Conservation (phyloP, 495 filamentous ascomycete species). For the Chaetomidium leptoderma region DNA sequence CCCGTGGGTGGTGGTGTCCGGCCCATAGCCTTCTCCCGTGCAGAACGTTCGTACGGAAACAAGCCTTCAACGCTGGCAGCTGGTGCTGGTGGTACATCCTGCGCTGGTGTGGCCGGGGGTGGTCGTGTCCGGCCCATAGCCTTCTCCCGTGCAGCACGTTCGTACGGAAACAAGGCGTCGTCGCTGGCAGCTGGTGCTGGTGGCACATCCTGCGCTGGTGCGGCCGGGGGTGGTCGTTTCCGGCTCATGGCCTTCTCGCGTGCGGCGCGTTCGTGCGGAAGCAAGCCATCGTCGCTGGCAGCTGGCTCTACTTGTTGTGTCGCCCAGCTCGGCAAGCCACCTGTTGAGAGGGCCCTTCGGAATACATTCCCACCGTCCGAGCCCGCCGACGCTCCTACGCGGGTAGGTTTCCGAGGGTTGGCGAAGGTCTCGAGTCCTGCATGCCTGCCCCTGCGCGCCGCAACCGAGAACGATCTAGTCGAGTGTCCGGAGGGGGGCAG, state of each 20-base stretch:
- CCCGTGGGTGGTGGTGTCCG: background rate
- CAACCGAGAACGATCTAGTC: background rate
- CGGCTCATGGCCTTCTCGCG: background rate
- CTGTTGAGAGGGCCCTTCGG: background rate
- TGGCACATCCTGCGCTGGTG: too few species aligned
- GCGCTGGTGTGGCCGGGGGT: background rate
- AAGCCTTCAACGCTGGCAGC: background rate
- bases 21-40: background rate
- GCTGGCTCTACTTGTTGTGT: background rate
- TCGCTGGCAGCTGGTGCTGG: too few species aligned
- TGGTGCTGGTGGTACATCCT: background rate
- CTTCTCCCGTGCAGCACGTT: background rate
- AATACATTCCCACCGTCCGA: too few species aligned
- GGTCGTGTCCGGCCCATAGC: background rate
- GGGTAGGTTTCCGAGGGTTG: background rate
- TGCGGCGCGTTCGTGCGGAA: constrained; percentile 13
- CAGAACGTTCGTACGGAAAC: constrained; percentile 14
- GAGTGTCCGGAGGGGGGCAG: background rate
- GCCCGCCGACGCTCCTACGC: background rate
- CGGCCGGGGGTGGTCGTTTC: background rate
- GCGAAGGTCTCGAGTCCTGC: background rate
- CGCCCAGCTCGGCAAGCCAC: constrained; percentile 11
- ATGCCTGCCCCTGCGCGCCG: background rate
- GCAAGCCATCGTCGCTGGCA: background rate
- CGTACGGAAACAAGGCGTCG: background rate